These are phyloP conservation scores for Epichloe sibirici DNA, from an alignment of 2,329 filamentous ascomycete genomes.

Conservation along the genomic window DNA sequence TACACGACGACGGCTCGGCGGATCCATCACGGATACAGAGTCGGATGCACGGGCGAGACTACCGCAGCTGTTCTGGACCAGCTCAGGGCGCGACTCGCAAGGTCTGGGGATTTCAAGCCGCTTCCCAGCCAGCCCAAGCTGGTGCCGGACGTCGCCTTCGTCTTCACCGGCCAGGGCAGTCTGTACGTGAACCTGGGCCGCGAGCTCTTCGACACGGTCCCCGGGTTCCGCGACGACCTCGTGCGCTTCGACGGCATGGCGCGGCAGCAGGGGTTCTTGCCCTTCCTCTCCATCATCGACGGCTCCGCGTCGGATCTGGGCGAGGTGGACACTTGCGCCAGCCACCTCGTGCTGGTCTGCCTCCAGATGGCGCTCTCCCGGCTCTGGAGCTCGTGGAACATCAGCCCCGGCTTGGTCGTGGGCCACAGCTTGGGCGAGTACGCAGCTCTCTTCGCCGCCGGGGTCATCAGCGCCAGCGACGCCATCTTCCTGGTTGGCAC, in stretches of 20 bases:
- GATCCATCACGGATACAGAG: constrained; percentile 46
- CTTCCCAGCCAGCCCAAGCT: not conserved
- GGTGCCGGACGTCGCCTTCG: constrained; percentile 21
- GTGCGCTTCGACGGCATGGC: constrained; percentile 20
- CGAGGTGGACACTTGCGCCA: constrained; percentile 7
- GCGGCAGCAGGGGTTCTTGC: constrained; percentile 22
- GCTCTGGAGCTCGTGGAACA: constrained; percentile 32
- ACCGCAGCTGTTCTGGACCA: not conserved
- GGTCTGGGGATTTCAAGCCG: not conserved
- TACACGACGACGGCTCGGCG: constrained; percentile 58
- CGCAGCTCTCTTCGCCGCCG: constrained; percentile 57
- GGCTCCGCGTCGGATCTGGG: constrained; percentile 20
- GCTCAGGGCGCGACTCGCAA: not conserved
- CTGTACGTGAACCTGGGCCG: constrained; percentile 19
- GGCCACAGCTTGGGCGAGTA: constrained; percentile 62
- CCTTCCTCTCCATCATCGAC: constrained; percentile 29
- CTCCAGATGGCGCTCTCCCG: constrained; percentile 29
- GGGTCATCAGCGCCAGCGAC: constrained; percentile 58
- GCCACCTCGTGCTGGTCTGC: constrained; percentile 27
- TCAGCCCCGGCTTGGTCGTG: constrained; percentile 41
- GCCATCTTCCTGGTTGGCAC: constrained; percentile 59
- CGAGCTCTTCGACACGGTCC: constrained; percentile 20
- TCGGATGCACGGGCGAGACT: constrained; percentile 29
- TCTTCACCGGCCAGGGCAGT: constrained; percentile 34
- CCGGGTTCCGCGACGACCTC: constrained; percentile 22